Base-by-base conservation (phyloP, 73 alveolate genomes). In the Symbiodinium pilosum region DNA sequence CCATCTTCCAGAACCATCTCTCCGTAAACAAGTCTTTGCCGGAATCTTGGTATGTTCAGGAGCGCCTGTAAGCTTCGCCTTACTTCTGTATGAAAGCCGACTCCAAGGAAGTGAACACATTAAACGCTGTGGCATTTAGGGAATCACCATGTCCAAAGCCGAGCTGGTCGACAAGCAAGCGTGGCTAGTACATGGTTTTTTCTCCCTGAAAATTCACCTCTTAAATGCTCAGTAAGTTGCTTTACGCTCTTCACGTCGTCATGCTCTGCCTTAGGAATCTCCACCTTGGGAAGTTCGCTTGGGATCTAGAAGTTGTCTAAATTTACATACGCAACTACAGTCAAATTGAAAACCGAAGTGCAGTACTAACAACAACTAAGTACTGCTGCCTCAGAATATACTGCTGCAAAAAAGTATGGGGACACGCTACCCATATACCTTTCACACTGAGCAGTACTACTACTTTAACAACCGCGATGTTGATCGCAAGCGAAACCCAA, bases 51-150 rank as follows among this genome's bases (percentile, higher is more conserved):
- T 54, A 54, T 54, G 71, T 54, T 54, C 71, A 54, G 71, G 71
- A 54, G 71, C 71, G 71, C n/a, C 71, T 54, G 71, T 54, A 54
- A 54, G 71, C 71, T 54, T 54, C 71, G 34, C 71, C 71, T 54
- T 54, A 54, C 71, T 54, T 54, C 71, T 14, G n/a, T 14, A 54
- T 54, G 8, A 2, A 54, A 54, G 71, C 71, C 71, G 71, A 54
- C 71, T 54, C 71, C 71, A 54, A 51, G 68, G 68, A 51, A 51
- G 68, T 51, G 68, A 51, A 51, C 68, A 54, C 18, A 30, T 14
- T 54, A 4, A 54, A 5, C n/a, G 16, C 26, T 52, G 71, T 54
- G 71, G 71, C 71, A 5, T 54, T 4, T 54, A 5, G 16, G 71
- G 71, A 54, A 14, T 0, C 71, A 54, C 71, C 71, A 54, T 52